Conservation (phyloP, 257 asterid species). For the Voacanga thouarsii region DNA sequence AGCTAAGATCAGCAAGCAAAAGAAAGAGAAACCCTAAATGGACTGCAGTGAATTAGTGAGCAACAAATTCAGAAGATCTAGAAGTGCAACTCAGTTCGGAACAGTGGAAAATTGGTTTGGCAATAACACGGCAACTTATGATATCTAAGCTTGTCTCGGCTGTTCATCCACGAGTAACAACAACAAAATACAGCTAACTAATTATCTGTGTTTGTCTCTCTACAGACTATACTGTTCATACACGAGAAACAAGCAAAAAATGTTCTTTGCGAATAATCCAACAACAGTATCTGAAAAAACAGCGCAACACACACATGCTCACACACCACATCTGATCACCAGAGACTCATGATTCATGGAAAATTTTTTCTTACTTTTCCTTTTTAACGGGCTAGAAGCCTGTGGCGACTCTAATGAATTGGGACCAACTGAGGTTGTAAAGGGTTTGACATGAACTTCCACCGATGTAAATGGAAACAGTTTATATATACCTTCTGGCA, state of each 20-base stretch:
- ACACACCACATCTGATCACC: not conserved
- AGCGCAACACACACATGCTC: not conserved
- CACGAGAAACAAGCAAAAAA: not conserved
- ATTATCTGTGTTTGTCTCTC: not conserved
- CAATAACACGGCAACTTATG: not conserved
- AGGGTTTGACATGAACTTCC: not conserved
- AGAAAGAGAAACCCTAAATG: constrained; percentile 11
- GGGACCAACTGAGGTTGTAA: too few species aligned
- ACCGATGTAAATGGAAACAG: not conserved
- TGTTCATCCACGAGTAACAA: not conserved
- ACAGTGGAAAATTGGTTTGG: not conserved
- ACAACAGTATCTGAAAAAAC: not conserved
- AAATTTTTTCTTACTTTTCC: not conserved
- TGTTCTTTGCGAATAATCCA: not conserved
- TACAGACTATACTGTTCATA: not conserved
- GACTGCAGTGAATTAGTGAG: not conserved
- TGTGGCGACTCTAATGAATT: too few species aligned
- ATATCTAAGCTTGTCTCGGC: not conserved
- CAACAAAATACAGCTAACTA: not conserved
- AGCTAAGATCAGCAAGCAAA: not conserved
- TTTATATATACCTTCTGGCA: constrained; percentile 54
- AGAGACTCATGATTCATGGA: not conserved
- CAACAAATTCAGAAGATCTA: not conserved
- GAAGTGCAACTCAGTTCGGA: not conserved
- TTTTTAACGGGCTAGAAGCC: not conserved